Base-by-base conservation (phyloP, 2,329 filamentous ascomycete species). In the Cercospora sp. region DNA sequence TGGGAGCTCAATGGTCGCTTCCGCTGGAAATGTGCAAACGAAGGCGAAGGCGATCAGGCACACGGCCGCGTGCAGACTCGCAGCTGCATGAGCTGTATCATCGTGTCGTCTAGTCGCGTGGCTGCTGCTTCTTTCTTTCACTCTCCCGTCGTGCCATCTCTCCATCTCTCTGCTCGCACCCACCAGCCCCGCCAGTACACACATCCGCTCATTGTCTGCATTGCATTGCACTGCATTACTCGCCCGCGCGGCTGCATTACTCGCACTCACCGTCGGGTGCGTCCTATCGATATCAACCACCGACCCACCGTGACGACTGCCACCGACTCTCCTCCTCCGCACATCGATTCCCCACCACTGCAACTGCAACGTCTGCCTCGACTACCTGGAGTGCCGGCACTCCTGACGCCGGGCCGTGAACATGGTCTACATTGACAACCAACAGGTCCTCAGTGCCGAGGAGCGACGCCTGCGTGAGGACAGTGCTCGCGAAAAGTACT, bases 401-500 rank as follows among this genome's bases (percentile, higher is more conserved):
- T 64, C 62, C 31, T 40, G 51, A 36, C 31, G 48, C 40, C 60
- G 45, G 53, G 66, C 70, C 65, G 67, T 61, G 73, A 77, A 61
- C 23, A 98, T 98, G 94, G 94, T 97, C 78, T 87, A 96, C 77
- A 90, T 95, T 78, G 93, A 97, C 81, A 89, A 90, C 77, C 89
- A 95, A 81, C 91, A 95, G 78, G 94, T 93, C 80, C 86, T 94
- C 78, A 93, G 91, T 69, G 90, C 91, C 80, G 94, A 98, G 82
- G 94, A 98, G 85, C 91, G 91, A 80, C 90, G 95, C 60, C 86
- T 98, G 74, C 90, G 91, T 78, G 89, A 97, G 78, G 94, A 98
- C 81, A 88, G 89, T 68, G 88, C 94, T 72, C 90, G 90, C 71
- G 87, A 82, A 72, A 94, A 92, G 80, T 98, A 98, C 84, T 98